Base-by-base conservation (phyloP, 2,329 filamentous ascomycete genomes). In the Raffaelea arxii region DNA sequence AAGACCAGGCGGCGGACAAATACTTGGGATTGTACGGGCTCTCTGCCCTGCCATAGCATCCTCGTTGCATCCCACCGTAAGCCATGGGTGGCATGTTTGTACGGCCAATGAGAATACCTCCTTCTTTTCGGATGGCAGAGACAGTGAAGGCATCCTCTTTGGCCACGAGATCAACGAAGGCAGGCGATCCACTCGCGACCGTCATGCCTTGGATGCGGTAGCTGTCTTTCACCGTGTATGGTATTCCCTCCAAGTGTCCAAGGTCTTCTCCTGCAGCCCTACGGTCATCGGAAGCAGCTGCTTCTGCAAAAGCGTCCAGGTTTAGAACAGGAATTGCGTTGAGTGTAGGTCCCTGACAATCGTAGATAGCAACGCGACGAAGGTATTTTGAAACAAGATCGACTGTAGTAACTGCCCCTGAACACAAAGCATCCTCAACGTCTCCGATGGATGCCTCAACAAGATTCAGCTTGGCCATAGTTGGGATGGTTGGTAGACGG, bases 31-130 rank as follows among this genome's bases (percentile, higher is more conserved):
- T 30, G 24, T 42, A 42, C 4, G 40, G 40, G 40, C 40, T 42
- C 40, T 42, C 40, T 6, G 40, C 40, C 5, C 40, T 24, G 2
- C 40, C 40, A 11, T 42, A 42, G 2, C 25, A 7, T n/a, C 40
- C 40, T 7, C 40, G 40, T 10, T 42, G 24, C 23, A 25, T 27
- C 7, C 40, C 40, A 9, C 40, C 40, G 16, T 10, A 9, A 4
- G 40, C 40, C 40, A 42, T 27, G 14, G 40, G 40, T 18, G 40
- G 40, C 40, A 42, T 42, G 24, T 42, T 42, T 6, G 40, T 42
- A n/a, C 22, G 18, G 24, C 40, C 40, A 7, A 42, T 4, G 16
- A 42, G 23, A 4, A 42, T 11, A 11, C n/a, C 40, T 4, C 40
- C 40, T 5, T 16, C 23, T 6, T n/a, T 18, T 6, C 24, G 40